A percentile compares a stretch with the other conserved stretches of the same genome.
These are phyloP conservation scores for Emericellopsis atlantica DNA, from an alignment of 2,329 filamentous ascomycete species.

Conservation along the genomic window DNA sequence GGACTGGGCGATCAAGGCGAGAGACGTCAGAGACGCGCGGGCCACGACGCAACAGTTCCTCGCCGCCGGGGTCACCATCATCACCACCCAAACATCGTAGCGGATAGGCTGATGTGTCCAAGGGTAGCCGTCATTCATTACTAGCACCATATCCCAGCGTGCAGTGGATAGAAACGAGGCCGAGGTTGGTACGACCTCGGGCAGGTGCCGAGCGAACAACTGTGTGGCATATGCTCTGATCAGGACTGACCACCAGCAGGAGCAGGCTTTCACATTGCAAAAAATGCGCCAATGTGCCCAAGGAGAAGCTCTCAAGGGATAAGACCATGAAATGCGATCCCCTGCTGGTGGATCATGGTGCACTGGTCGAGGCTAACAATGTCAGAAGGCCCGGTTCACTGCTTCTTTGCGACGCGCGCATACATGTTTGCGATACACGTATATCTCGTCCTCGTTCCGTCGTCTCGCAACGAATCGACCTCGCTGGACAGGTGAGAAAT, in stretches of 20 bases:
- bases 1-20: neutral
- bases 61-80: conserved; percentile 28
- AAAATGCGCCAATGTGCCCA: neutral
- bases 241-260: neutral
- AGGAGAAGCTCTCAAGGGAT: neutral
- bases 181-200: conserved; percentile 2
- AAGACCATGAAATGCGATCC: neutral
- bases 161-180: neutral
- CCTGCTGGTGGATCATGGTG: neutral
- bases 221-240: neutral
- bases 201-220: neutral
- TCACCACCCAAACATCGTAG: conserved; percentile 29
- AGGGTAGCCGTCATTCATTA: conserved; percentile 13
- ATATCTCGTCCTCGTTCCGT: too few species aligned
- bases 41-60: conserved; percentile 37
- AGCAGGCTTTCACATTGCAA: neutral
- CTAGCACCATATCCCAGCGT: neutral
- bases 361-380: too few species aligned
- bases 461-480: too few species aligned
- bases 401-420: too few species aligned
- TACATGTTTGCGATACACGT: too few species aligned
- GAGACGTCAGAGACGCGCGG: conserved; percentile 1
- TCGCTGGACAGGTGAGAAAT: too few species aligned
- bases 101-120: conserved; percentile 43
- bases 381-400: too few species aligned